phyloP scores from a whole-genome alignment of 352 stramenopile genomes.

The Globisporangium cederbergense region DNA sequence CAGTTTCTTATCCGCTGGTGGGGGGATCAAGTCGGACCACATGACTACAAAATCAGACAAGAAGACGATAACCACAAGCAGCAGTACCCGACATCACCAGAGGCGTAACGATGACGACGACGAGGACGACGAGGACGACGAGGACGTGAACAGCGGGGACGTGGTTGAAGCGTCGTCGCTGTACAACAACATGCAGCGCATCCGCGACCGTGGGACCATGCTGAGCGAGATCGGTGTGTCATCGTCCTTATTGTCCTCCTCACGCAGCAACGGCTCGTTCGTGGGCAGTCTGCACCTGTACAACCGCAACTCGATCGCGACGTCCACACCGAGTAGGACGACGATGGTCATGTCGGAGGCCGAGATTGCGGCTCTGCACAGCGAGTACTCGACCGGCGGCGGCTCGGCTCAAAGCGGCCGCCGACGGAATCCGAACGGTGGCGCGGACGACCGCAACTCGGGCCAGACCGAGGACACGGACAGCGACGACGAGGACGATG shows the following conservation, averaged over 20 bases:
- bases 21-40: neutral
- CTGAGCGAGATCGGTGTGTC: conserved; percentile 16
- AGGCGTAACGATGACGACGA: neutral
- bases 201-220: conserved; percentile 33
- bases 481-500: conserved; percentile 22
- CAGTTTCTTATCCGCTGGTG: neutral
- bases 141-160: conserved; percentile 19
- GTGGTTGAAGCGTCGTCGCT: conserved; percentile 20
- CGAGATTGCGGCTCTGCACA: conserved; percentile 13
- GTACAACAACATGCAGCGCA: conserved; percentile 22
- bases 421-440: neutral
- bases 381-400: neutral
- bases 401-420: neutral
- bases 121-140: conserved; percentile 7
- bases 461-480: conserved; percentile 27
- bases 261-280: conserved; percentile 17
- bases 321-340: conserved; percentile 17
- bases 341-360: conserved; percentile 17
- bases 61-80: neutral
- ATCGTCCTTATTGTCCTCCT: neutral
- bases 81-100: neutral
- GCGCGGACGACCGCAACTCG: conserved; percentile 2
- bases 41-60: neutral
- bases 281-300: conserved; percentile 19
- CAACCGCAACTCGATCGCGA: conserved; percentile 22